phyloP scores from a whole-genome alignment of 192 early-diverging fungal genomes.

The Coemansia sp. region DNA sequence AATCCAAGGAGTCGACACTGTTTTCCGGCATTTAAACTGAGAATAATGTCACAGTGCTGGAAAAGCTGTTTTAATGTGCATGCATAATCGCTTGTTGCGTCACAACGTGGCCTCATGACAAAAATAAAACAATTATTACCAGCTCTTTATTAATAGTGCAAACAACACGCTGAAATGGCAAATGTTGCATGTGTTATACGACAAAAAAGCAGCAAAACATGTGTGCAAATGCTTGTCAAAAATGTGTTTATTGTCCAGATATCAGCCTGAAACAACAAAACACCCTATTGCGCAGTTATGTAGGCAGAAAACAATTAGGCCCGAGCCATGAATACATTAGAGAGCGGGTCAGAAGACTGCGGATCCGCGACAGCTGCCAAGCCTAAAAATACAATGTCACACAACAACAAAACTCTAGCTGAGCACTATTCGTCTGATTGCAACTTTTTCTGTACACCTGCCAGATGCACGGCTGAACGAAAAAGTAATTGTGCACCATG shows the following conservation, averaged over 20 bases:
- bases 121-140: neutral
- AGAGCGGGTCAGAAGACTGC: neutral
- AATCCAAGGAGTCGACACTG: neutral
- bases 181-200: neutral
- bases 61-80: neutral
- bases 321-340: neutral
- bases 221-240: neutral
- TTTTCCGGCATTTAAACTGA: neutral
- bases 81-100: constrained; percentile 1
- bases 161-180: neutral
- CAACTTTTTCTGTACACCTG: neutral
- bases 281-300: neutral
- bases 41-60: neutral
- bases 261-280: neutral
- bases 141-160: neutral
- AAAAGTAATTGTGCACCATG: neutral
- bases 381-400: neutral
- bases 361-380: neutral
- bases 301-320: neutral
- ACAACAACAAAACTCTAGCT: neutral
- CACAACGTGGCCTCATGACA: neutral
- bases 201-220: neutral
- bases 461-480: neutral
- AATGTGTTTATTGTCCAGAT: neutral
- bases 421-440: neutral